These are phyloP conservation scores for Fraxinus sp. DNA, from an alignment of 305 asterid species.

Conservation along the genomic window DNA sequence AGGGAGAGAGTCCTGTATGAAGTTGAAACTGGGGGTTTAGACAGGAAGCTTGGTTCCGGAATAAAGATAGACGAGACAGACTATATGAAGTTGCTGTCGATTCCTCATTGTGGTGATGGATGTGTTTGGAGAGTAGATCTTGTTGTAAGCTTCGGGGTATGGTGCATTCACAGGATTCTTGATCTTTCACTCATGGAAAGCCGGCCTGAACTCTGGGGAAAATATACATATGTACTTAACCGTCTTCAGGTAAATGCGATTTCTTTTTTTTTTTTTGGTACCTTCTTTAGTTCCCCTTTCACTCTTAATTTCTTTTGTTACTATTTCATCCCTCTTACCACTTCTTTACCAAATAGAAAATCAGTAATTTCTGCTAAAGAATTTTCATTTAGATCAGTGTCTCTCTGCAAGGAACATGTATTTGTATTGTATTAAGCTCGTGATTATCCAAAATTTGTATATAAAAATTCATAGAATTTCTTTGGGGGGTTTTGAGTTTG, in stretches of 20 bases:
- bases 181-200: constrained; percentile 94
- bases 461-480: background rate
- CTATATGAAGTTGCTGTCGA: constrained; percentile 55
- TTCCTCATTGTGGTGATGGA: constrained; percentile 93
- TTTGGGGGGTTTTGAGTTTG: background rate
- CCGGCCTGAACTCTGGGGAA: constrained; percentile 98
- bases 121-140: constrained; percentile 83
- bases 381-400: background rate
- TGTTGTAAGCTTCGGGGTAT: constrained; percentile 85
- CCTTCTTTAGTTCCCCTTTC: background rate
- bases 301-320: constrained; percentile 10
- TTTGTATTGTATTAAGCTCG: background rate
- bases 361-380: background rate
- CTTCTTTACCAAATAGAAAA: background rate
- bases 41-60: constrained; percentile 41
- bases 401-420: background rate
- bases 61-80: constrained; percentile 53
- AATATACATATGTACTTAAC: constrained; percentile 84
- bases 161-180: constrained; percentile 94
- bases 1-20: constrained; percentile 73
- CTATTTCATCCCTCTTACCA: background rate
- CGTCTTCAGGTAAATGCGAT: constrained; percentile 76
- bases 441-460: background rate
- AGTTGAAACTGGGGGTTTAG: constrained; percentile 54
- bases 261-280: background rate